These are phyloP conservation scores for Saccharomycopsis sp. DNA, from an alignment of 805 yeast species.

Conservation along the genomic window DNA sequence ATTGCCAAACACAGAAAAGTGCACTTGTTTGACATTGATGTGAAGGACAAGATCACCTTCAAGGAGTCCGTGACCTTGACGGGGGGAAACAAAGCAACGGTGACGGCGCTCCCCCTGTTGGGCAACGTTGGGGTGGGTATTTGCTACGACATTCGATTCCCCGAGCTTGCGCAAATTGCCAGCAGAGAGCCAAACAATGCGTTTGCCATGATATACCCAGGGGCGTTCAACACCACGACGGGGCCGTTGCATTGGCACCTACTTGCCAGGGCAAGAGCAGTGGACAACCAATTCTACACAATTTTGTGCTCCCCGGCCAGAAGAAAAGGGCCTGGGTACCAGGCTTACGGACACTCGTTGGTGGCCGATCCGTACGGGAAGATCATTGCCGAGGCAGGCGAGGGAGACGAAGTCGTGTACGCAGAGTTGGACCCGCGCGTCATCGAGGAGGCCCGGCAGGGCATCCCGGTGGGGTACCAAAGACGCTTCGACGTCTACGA, in stretches of 20 bases:
- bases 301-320: conserved; percentile 86
- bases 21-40: conserved; percentile 86
- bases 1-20: conserved; percentile 86
- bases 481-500: conserved; percentile 48
- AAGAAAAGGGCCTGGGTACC: conserved; percentile 50
- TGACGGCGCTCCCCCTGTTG: conserved; percentile 52
- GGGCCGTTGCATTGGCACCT: conserved; percentile 82
- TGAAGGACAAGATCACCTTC: conserved; percentile 84
- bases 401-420: conserved; percentile 64
- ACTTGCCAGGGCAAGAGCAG: conserved; percentile 62
- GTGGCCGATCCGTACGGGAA: conserved; percentile 57
- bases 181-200: conserved; percentile 48
- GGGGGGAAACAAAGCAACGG: conserved; percentile 78
- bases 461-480: conserved; percentile 63
- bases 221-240: conserved; percentile 77
- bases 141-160: conserved; percentile 75
- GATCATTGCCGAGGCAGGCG: conserved; percentile 64
- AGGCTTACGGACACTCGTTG: conserved; percentile 59
- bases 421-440: conserved; percentile 62
- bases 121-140: conserved; percentile 80
- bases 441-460: conserved; percentile 48
- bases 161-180: conserved; percentile 66
- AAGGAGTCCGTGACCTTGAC: conserved; percentile 68
- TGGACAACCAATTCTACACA: conserved; percentile 65
- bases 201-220: conserved; percentile 73